Conservation (phyloP, 352 stramenopile genomes). For the Elongisporangium anandrum region DNA sequence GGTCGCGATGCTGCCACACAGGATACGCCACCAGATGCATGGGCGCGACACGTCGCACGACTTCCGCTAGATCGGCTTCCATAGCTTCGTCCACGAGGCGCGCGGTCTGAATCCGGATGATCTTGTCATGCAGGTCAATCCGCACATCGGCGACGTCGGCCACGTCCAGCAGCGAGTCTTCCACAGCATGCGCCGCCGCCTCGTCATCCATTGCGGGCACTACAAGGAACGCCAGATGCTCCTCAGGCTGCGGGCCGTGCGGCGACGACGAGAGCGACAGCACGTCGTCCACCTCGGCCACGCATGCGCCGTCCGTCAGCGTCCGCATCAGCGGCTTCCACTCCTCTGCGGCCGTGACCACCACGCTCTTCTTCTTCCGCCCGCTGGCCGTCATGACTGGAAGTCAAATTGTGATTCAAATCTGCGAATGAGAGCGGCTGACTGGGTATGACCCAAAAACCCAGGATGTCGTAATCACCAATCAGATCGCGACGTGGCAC, state of each 20-base stretch:
- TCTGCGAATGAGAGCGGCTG: slow-evolving; percentile 14
- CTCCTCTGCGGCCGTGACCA: slow-evolving; percentile 7
- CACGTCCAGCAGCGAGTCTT: slow-evolving; percentile 19
- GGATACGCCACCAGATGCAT: slow-evolving; percentile 59
- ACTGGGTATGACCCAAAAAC: slow-evolving; percentile 2
- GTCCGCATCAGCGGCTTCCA: slow-evolving; percentile 20
- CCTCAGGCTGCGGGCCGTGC: slow-evolving; percentile 30
- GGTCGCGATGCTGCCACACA: slow-evolving; percentile 80
- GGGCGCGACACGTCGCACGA: slow-evolving; percentile 41
- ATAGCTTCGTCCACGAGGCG: slow-evolving; percentile 29
- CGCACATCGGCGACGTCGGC: slow-evolving; percentile 42
- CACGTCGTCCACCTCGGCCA: slow-evolving; percentile 60
- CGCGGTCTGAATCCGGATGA: slow-evolving; percentile 58
- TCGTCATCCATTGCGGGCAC: slow-evolving; percentile 43
- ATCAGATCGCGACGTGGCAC: background rate
- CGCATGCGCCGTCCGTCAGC: slow-evolving; percentile 36
- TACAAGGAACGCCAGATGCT: slow-evolving; percentile 71
- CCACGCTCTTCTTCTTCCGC: background rate
- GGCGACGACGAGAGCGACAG: slow-evolving; percentile 68
- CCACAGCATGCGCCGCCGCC: slow-evolving; percentile 21
- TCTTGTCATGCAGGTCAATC: slow-evolving; percentile 58
- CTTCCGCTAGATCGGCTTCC: slow-evolving; percentile 54
- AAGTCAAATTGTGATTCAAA: slow-evolving; percentile 8
- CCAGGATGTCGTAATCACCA: background rate
- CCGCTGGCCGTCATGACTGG: background rate